A percentile compares a stretch with the other conserved stretches of the same genome.
Conservation (phyloP, 2,329 filamentous ascomycete species). For the Beauveria australis region DNA sequence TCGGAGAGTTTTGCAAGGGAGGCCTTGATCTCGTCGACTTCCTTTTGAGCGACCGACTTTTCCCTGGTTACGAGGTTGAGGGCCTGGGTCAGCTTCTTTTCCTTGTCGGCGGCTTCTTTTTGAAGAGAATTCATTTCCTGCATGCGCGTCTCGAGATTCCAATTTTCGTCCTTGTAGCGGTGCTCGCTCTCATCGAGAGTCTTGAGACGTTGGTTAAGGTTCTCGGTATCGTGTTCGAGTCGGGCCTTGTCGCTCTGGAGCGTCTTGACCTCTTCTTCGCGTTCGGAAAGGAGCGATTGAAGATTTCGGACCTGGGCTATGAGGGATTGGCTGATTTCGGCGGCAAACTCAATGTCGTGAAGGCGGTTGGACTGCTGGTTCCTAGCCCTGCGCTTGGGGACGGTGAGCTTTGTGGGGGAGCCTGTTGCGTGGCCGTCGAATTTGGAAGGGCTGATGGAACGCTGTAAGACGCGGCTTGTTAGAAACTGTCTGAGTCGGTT, state of each 20-base stretch:
- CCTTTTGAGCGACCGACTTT: conserved; percentile 70
- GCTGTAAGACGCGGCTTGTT: conserved; percentile 33
- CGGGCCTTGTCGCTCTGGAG: conserved; percentile 66
- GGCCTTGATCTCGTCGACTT: conserved; percentile 84
- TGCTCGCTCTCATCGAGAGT: conserved; percentile 88
- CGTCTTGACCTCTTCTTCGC: conserved; percentile 76
- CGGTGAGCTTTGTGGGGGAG: conserved; percentile 82
- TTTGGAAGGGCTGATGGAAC: conserved; percentile 63
- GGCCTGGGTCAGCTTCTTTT: conserved; percentile 69
- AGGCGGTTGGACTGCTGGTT: conserved; percentile 84
- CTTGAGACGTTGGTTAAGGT: conserved; percentile 70
- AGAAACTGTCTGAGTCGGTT: conserved; percentile 12
- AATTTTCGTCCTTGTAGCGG: conserved; percentile 96
- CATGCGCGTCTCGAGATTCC: conserved; percentile 87
- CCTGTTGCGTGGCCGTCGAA: conserved; percentile 78
- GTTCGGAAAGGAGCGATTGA: conserved; percentile 75
- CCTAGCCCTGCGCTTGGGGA: conserved; percentile 78
- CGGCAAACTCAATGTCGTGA: conserved; percentile 96
- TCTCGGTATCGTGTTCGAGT: conserved; percentile 75
- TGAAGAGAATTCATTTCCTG: conserved; percentile 71
- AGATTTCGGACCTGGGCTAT: conserved; percentile 90
- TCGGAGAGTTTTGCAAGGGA: conserved; percentile 71
- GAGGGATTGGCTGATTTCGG: conserved; percentile 91
- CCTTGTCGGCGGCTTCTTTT: conserved; percentile 71
- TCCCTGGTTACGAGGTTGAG: conserved; percentile 64